phyloP scores from a whole-genome alignment of 345 rosid genomes.

The Rhodamnia rubescens region DNA sequence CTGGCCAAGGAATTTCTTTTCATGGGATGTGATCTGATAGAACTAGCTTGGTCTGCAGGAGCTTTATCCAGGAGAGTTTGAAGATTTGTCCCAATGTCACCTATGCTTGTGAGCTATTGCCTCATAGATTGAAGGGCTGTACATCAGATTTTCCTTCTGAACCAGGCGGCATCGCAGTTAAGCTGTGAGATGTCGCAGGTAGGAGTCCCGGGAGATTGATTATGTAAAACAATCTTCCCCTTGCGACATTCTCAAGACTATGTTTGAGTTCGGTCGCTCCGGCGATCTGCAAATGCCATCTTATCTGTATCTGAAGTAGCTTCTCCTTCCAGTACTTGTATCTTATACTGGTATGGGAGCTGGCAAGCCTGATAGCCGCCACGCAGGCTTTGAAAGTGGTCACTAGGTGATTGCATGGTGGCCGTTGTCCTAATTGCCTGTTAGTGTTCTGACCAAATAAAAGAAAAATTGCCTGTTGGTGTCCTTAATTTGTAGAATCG shows the following conservation, averaged over 20 bases:
- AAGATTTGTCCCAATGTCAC: conserved; percentile 38
- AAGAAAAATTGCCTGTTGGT: not conserved
- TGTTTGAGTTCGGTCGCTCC: not conserved
- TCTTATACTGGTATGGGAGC: not conserved
- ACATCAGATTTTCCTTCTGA: conserved; percentile 13
- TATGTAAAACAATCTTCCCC: not conserved
- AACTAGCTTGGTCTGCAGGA: conserved; percentile 38
- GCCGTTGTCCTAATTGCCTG: not conserved
- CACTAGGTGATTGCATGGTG: not conserved
- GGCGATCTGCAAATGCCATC: not conserved
- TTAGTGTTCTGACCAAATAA: too few species aligned
- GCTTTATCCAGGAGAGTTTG: conserved; percentile 64
- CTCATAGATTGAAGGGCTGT: conserved; percentile 29
- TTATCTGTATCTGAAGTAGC: not conserved
- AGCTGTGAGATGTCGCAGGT: conserved; percentile 51
- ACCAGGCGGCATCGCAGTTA: conserved; percentile 17
- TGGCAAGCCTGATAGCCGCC: not conserved
- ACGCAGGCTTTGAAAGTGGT: not conserved
- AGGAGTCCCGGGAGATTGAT: not conserved
- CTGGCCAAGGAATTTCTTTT: conserved; percentile 42
- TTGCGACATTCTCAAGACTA: not conserved
- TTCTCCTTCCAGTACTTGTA: not conserved
- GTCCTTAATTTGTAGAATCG: not conserved
- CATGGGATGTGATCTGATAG: conserved; percentile 21
- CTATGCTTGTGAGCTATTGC: conserved; percentile 32